Percentiles rank a stretch among this genome's conserved stretches.
Evolutionary conservation across 73 alveolate genomes (phyloP).

Genomic region (Blepharisma japonicum): DNA sequence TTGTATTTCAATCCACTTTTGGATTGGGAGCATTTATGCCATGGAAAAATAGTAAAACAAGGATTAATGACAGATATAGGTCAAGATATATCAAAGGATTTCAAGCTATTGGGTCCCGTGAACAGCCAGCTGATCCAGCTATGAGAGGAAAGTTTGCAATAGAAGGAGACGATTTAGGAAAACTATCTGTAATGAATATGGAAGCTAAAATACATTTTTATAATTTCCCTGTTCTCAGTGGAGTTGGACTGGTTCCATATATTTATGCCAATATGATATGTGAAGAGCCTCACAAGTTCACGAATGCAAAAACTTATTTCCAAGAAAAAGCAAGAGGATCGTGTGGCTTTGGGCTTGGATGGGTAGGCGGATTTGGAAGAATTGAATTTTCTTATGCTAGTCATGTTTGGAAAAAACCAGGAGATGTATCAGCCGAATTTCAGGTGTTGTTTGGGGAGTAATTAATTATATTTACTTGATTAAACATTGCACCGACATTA

Average conservation of each 20-base stretch:
- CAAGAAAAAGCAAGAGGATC: conserved; percentile 2
- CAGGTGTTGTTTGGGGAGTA: conserved; percentile 12
- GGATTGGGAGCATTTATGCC: conserved; percentile 9
- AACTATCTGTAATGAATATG: background rate
- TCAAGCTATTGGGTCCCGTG: background rate
- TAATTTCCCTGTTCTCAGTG: background rate
- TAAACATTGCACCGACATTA: too few species aligned
- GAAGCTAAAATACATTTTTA: conserved; percentile 20
- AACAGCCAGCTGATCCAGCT: conserved; percentile 11
- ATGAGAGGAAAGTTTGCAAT: background rate
- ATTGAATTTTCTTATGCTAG: conserved; percentile 9
- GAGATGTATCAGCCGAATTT: conserved; percentile 7
- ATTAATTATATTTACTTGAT: too few species aligned
- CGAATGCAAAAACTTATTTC: background rate
- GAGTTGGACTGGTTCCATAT: background rate
- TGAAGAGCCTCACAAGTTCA: conserved; percentile 1
- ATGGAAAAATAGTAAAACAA: background rate
- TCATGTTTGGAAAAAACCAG: background rate
- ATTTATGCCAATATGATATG: background rate
- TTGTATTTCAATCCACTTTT: background rate
- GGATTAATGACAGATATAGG: background rate
- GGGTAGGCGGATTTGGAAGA: background rate
- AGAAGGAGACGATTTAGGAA: background rate
- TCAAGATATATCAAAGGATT: conserved; percentile 3
- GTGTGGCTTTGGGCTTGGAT: background rate